Evolutionary conservation across 192 early-diverging fungal species (phyloP).

Genomic region (Podila minutissima): DNA sequence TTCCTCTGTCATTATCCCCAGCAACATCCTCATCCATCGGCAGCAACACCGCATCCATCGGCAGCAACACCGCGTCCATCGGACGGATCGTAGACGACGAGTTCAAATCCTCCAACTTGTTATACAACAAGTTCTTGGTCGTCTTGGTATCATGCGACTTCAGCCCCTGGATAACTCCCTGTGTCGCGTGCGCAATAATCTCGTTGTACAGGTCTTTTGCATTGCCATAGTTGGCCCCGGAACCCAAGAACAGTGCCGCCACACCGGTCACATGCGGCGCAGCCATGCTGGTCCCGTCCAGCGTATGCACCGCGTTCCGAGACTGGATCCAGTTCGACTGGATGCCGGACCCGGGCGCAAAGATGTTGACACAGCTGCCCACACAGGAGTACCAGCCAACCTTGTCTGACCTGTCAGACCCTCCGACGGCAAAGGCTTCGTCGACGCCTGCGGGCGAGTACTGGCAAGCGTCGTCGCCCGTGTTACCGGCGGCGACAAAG

Average conservation of each 20-base stretch:
- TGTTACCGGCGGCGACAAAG: constrained; percentile 93
- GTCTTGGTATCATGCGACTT: background rate
- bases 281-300: constrained; percentile 67
- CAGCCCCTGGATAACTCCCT: constrained; percentile 7
- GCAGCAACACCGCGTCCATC: background rate
- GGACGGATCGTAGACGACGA: background rate
- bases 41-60: background rate
- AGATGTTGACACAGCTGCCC: constrained; percentile 91
- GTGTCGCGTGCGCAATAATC: constrained; percentile 11
- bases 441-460: constrained; percentile 84
- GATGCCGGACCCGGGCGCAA: constrained; percentile 75
- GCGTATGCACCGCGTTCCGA: constrained; percentile 15
- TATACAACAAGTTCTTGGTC: constrained; percentile 20
- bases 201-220: constrained; percentile 45
- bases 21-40: background rate
- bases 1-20: background rate
- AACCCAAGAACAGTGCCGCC: constrained; percentile 50
- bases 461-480: constrained; percentile 85
- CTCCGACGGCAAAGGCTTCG: constrained; percentile 90
- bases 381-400: constrained; percentile 88
- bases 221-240: constrained; percentile 22
- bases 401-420: constrained; percentile 78
- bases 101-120: constrained; percentile 29
- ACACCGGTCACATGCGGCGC: constrained; percentile 60
- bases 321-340: constrained; percentile 34